These are phyloP conservation scores for Austroboletus festivus DNA, from an alignment of 768 basidiomycete genomes.

Conservation along the genomic window DNA sequence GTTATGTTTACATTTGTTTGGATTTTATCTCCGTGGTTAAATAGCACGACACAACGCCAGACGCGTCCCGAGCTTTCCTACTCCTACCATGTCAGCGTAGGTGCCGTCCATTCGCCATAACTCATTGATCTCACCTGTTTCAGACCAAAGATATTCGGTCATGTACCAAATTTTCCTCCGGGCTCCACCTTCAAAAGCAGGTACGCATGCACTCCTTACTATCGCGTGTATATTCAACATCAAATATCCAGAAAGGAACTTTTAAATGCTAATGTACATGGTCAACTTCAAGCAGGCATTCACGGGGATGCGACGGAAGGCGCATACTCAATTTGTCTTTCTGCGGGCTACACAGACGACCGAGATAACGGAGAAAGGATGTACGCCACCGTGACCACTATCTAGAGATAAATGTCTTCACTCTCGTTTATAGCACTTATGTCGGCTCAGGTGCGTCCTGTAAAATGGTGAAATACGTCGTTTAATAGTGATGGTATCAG, in stretches of 20 bases:
- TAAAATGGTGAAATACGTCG: neutral
- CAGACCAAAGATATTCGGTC: slow-evolving; percentile 26
- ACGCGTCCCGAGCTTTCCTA: slow-evolving; percentile 6
- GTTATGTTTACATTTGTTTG: slow-evolving; percentile 16
- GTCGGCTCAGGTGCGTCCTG: slow-evolving; percentile 30
- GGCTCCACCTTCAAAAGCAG: slow-evolving; percentile 21
- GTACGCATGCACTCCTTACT: neutral
- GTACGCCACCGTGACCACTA: slow-evolving; percentile 23
- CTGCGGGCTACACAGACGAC: slow-evolving; percentile 42
- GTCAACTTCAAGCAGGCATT: slow-evolving; percentile 36
- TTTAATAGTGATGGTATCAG: slow-evolving; percentile 6
- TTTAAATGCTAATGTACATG: slow-evolving; percentile 33
- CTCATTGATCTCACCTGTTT: neutral
- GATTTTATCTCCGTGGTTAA: no score
- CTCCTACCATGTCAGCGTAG: slow-evolving; percentile 16
- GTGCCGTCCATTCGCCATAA: neutral
- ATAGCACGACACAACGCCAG: no score
- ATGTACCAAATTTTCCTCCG: slow-evolving; percentile 26
- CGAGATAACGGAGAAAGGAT: slow-evolving; percentile 36
- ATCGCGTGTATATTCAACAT: neutral
- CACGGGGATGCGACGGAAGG: slow-evolving; percentile 31
- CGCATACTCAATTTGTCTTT: slow-evolving; percentile 42
- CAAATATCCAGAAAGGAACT: slow-evolving; percentile 19
- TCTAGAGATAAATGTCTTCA: slow-evolving; percentile 3
- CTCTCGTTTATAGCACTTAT: slow-evolving; percentile 26